Evolutionary conservation across 805 yeast species (phyloP).

Genomic region (Saturnispora dispora): DNA sequence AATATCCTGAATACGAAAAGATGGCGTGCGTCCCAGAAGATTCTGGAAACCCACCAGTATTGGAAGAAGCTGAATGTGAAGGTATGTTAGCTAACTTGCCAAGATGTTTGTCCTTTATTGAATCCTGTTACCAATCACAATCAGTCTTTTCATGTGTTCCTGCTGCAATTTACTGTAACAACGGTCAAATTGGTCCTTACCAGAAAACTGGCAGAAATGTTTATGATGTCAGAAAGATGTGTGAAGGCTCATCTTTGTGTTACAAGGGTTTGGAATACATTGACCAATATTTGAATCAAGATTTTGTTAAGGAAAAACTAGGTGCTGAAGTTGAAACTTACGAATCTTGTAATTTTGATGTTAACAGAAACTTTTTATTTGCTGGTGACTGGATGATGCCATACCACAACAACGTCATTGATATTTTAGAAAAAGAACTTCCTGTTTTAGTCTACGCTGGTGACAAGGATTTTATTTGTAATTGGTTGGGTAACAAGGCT

Average conservation of each 20-base stretch:
- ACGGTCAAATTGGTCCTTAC: conserved; percentile 50
- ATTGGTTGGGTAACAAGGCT: conserved; percentile 85
- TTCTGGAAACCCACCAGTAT: conserved; percentile 62
- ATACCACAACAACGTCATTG: conserved; percentile 47
- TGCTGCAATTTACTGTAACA: conserved; percentile 54
- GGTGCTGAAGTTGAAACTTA: conserved; percentile 48
- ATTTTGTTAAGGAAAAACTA: conserved; percentile 42
- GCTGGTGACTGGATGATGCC: conserved; percentile 64
- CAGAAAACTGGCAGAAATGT: conserved; percentile 53
- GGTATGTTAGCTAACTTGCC: conserved; percentile 53
- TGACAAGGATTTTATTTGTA: conserved; percentile 86
- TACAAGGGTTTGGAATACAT: conserved; percentile 42
- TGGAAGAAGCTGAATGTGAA: conserved; percentile 60
- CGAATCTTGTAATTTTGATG: conserved; percentile 43
- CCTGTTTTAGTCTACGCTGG: conserved; percentile 92
- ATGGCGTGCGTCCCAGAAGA: conserved; percentile 87
- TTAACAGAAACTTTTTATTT: conserved; percentile 40
- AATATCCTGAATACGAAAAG: conserved; percentile 72
- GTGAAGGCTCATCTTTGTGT: conserved; percentile 45
- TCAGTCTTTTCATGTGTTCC: conserved; percentile 54
- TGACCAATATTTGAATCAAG: conserved; percentile 44
- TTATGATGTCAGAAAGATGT: conserved; percentile 50
- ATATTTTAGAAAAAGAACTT: conserved; percentile 53
- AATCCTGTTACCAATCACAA: conserved; percentile 54
- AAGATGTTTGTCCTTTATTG: conserved; percentile 53